Conservation (phyloP, 2,329 filamentous ascomycete species). For the Colletotrichum filicis region DNA sequence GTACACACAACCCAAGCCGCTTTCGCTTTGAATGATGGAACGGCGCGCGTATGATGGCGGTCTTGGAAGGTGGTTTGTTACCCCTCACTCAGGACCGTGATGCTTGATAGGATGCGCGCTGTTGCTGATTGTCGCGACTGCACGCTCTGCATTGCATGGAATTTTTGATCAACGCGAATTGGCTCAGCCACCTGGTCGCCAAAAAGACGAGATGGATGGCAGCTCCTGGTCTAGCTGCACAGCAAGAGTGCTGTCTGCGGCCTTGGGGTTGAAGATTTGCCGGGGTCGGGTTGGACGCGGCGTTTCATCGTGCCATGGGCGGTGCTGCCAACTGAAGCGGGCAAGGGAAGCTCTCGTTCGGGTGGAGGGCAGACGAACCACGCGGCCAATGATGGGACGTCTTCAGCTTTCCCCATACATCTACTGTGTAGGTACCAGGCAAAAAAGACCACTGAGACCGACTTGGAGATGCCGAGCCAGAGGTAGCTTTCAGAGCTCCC, state of each 20-base stretch:
- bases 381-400: slow-evolving; percentile 12
- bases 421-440: background rate
- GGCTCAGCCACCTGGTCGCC: background rate
- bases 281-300: slow-evolving; percentile 15
- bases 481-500: background rate
- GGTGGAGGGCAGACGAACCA: slow-evolving; percentile 31
- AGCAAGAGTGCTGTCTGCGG: background rate
- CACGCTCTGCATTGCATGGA: slow-evolving; percentile 16
- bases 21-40: slow-evolving; percentile 19
- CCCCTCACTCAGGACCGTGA: slow-evolving; percentile 20
- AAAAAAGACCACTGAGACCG: background rate
- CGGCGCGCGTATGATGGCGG: slow-evolving; percentile 22
- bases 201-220: background rate
- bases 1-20: background rate
- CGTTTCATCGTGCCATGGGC: slow-evolving; percentile 22
- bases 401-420: background rate
- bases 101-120: slow-evolving; percentile 14
- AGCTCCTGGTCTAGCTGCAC: background rate
- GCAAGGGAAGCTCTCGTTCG: slow-evolving; percentile 14
- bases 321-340: slow-evolving; percentile 30
- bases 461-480: slow-evolving; percentile 27
- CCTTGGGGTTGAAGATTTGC: slow-evolving; percentile 29
- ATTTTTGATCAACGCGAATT: background rate
- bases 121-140: background rate
- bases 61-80: slow-evolving; percentile 27